Evolutionary conservation across 2,329 filamentous ascomycete species (phyloP).

Genomic region (Scedosporium apiospermum): DNA sequence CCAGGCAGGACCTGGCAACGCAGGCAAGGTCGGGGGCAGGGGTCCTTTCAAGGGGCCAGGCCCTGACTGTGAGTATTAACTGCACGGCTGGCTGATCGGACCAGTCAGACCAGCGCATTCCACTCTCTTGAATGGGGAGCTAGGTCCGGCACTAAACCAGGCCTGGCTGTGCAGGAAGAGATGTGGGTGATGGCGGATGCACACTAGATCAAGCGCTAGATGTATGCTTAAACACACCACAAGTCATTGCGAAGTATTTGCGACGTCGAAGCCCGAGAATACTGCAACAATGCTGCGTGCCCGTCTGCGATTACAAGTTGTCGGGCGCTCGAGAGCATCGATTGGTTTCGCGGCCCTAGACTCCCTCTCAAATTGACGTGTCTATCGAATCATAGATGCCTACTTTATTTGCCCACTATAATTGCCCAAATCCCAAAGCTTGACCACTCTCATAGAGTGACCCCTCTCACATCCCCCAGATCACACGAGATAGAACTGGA

Average conservation of each 20-base stretch:
- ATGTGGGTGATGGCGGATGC: not conserved
- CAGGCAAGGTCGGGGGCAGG: not conserved
- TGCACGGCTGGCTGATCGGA: not conserved
- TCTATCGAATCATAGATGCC: too few species aligned
- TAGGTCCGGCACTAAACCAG: not conserved
- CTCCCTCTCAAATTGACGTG: too few species aligned
- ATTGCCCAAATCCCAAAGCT: too few species aligned
- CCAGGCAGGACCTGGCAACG: not conserved
- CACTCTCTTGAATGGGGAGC: not conserved
- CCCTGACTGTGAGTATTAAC: not conserved
- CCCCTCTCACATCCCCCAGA: too few species aligned
- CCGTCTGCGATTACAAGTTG: too few species aligned
- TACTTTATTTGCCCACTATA: too few species aligned
- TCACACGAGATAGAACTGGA: too few species aligned
- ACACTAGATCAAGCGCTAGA: not conserved
- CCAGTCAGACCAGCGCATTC: not conserved
- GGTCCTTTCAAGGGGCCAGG: not conserved
- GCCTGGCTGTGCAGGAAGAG: not conserved
- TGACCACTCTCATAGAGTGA: too few species aligned
- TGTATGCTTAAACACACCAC: not conserved
- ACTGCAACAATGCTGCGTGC: too few species aligned
- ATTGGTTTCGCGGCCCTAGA: too few species aligned
- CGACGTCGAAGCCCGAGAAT: too few species aligned
- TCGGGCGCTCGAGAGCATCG: too few species aligned
- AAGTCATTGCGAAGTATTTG: not conserved